Evolutionary conservation across 768 basidiomycete genomes (phyloP).

Genomic region (Mycena epipterygia): DNA sequence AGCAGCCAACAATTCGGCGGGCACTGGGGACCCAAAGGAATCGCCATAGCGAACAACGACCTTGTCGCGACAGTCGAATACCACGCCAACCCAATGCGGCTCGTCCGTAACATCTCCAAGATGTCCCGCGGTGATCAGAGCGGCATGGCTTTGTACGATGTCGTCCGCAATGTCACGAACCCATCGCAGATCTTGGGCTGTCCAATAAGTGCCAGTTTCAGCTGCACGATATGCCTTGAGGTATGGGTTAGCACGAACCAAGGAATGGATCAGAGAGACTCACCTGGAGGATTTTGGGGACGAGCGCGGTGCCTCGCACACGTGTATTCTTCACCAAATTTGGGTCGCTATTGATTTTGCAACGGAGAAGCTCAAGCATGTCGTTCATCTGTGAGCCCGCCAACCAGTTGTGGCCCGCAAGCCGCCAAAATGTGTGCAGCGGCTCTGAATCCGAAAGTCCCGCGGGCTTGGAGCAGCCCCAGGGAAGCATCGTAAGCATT

Average conservation of each 20-base stretch:
- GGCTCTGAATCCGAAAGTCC: conserved; percentile 6
- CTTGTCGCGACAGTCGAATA: conserved; percentile 3
- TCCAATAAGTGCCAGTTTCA: background rate
- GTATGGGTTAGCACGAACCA: too few relatives aligned
- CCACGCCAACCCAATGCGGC: conserved; percentile 18
- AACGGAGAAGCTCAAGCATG: conserved; percentile 10
- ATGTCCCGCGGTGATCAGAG: conserved; percentile 5
- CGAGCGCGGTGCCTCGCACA: background rate
- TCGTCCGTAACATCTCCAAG: conserved; percentile 2
- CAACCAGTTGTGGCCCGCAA: background rate
- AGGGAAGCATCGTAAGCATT: conserved; percentile 1
- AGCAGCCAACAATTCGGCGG: background rate
- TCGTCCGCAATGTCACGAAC: background rate
- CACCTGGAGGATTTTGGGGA: conserved; percentile 3
- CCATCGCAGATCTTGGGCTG: background rate
- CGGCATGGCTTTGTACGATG: background rate
- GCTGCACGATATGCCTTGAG: too few relatives aligned
- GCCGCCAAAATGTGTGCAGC: background rate
- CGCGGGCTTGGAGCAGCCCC: background rate
- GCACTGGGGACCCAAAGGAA: background rate
- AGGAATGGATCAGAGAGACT: too few relatives aligned
- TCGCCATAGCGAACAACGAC: conserved; percentile 17
- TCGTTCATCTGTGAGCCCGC: background rate
- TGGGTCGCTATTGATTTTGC: background rate
- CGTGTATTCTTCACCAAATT: background rate